Conservation (phyloP, 768 basidiomycete species). For the Serendipita vermifera region DNA sequence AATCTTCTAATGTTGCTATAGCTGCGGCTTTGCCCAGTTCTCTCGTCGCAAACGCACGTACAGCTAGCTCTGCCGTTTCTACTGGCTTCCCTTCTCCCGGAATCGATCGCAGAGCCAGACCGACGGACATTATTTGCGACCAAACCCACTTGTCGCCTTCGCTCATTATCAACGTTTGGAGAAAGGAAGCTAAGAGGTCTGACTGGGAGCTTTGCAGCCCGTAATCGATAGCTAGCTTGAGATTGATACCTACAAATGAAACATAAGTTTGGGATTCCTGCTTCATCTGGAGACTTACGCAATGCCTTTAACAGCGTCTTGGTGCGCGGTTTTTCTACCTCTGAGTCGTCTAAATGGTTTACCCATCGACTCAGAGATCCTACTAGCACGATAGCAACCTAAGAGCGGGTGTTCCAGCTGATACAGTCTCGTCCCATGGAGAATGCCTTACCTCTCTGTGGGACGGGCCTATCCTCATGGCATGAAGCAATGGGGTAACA, state of each 20-base stretch:
- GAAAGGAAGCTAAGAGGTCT: conserved; percentile 78
- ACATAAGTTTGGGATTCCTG: neutral
- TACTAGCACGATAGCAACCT: conserved; percentile 74
- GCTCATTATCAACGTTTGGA: conserved; percentile 93
- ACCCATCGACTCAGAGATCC: conserved; percentile 89
- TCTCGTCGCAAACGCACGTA: conserved; percentile 75
- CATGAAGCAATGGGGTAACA: conserved; percentile 80
- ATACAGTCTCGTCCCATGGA: conserved; percentile 23
- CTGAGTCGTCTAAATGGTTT: conserved; percentile 73
- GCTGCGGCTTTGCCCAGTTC: conserved; percentile 65
- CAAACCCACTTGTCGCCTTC: conserved; percentile 89
- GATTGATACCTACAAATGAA: conserved; percentile 45
- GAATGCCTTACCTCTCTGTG: conserved; percentile 26
- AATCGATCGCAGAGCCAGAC: conserved; percentile 55
- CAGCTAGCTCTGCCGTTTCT: conserved; percentile 53
- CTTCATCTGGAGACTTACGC: conserved; percentile 33
- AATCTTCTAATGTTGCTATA: conserved; percentile 80
- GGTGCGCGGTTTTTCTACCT: conserved; percentile 49
- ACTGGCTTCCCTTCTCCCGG: conserved; percentile 58
- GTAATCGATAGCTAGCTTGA: conserved; percentile 86
- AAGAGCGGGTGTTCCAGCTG: conserved; percentile 47
- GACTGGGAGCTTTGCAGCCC: conserved; percentile 70
- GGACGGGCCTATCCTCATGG: conserved; percentile 38
- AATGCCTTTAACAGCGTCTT: conserved; percentile 64
- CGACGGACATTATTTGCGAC: conserved; percentile 51